Base-by-base conservation (phyloP, 192 early-diverging fungal genomes). In the Rhizoclosmatium globosum region DNA sequence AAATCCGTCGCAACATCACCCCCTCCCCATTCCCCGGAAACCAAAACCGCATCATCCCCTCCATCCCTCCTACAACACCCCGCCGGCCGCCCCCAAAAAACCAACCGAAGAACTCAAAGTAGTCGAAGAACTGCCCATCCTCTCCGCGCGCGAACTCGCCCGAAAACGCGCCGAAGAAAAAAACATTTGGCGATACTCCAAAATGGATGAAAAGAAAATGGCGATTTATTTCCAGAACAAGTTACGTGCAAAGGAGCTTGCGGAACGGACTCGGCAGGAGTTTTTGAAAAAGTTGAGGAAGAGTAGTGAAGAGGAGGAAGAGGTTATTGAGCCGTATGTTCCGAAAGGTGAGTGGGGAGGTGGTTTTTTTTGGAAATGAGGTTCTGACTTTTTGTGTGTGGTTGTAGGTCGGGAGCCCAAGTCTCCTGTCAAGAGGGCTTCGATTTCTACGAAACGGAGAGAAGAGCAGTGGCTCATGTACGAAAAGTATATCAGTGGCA, bases 161-260 rank as follows among this genome's bases (percentile, higher is more conserved):
- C 7, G 44, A 62, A 45, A 56, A 21, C 42, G 64, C 23, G 64
- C 61, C 4, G 47, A 23, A 2, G 74, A 76, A 66, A 76, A 76
- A 47, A 64, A 64, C 21, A 67, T 76, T 42, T 76, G 74, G 74
- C n/a, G 74, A 42, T 76, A 66, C 47, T 76, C 74, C 9, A 76
- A 76, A 59, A 66, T 76, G 74, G 74, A 76, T 39, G 74, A 76
- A 67, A 76, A 41, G 7, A 59, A 47, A 31, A 61, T 39, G 19
- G 46, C 13, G 21, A 43, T 76, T 17, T 76, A 62, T 43, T 66
- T 76, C 13, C 39, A 62, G 47, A 76, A 76, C 48, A 76, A 64
- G 64, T 50, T 76, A 21, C 74, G 74, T 9, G 74, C 74, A 76
- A 76, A 76, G 42, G 74, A 76, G 64, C 17, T 76, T 7, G 74